These are phyloP conservation scores for Dianthus caryophyllus DNA, from an alignment of 148 eudicot species.

Conservation along the genomic window DNA sequence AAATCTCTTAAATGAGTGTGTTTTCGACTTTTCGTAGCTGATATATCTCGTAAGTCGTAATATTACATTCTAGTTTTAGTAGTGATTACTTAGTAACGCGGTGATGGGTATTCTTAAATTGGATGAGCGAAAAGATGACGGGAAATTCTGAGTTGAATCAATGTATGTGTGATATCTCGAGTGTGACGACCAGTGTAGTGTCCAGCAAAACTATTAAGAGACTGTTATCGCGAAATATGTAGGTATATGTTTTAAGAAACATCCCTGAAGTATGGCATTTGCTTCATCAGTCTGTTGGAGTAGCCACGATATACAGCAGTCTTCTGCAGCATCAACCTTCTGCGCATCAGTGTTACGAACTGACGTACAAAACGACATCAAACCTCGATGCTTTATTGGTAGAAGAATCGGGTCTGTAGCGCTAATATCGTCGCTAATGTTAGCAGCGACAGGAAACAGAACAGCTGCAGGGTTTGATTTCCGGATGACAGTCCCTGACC, in stretches of 20 bases:
- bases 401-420: slow-evolving; percentile 27
- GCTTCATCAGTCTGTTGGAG: slow-evolving; percentile 2
- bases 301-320: neutral
- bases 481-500: slow-evolving; percentile 58
- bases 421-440: slow-evolving; percentile 12
- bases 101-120: no score
- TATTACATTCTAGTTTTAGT: no score
- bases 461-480: slow-evolving; percentile 30
- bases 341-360: neutral
- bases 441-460: slow-evolving; percentile 7
- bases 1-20: no score
- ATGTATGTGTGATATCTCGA: no score
- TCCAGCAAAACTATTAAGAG: no score
- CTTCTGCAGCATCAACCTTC: slow-evolving; percentile 8
- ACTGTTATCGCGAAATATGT: no score
- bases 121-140: no score
- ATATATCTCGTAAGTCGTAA: no score
- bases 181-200: no score
- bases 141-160: no score
- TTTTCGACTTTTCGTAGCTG: neutral
- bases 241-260: neutral
- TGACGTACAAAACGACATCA: neutral
- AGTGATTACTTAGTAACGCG: no score
- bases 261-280: slow-evolving; percentile 12
- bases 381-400: slow-evolving; percentile 8